Base-by-base conservation (phyloP, 2,329 filamentous ascomycete genomes). In the Penicillium sp. region DNA sequence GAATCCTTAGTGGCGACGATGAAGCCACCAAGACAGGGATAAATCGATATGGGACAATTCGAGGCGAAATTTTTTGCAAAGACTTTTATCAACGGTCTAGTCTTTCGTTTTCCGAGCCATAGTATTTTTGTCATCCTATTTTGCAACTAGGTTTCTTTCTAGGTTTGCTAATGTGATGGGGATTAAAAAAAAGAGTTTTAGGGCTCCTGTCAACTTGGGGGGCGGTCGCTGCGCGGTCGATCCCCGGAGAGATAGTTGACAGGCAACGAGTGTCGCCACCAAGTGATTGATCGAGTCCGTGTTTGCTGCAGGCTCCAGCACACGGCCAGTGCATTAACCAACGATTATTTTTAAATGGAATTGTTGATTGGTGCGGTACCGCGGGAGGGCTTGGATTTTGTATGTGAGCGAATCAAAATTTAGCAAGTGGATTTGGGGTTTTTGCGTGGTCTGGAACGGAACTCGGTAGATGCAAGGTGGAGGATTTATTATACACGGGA, bases 151-250 rank as follows among this genome's bases (percentile, higher is more conserved):
- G n/a, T 39, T 39, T 39, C 9, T 19, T 19, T 47, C 22, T 46
- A 22, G 24, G 22, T 33, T 10, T 19, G 11, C n/a, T n/a, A n/a
- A n/a, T 19, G 35, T 39, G 35, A 39, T 39, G 35, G 35, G 35
- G 35, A 19, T 39, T 4, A 10, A 35, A 42, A 50, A 58, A 52
- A 51, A 55, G 29, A 53, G 21, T 56, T 61, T 62, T 50, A 47
- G 37, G 55, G 51, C 57, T 48, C 59, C 66, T 66, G 64, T 67
- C 65, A 68, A 56, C 57, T 62, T 31, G 52, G 62, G 62, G 52
- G 52, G 55, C 59, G 62, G 67, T 60, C 61, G 56, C 65, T 69
- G 68, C 65, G 65, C 47, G 56, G 68, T 69, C 68, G 68, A 70
- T 69, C 68, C 43, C 54, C 57, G 54, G 56, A 60, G 42, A 57